Conservation (phyloP, 2,329 filamentous ascomycete species). For the Amauroascus niger region DNA sequence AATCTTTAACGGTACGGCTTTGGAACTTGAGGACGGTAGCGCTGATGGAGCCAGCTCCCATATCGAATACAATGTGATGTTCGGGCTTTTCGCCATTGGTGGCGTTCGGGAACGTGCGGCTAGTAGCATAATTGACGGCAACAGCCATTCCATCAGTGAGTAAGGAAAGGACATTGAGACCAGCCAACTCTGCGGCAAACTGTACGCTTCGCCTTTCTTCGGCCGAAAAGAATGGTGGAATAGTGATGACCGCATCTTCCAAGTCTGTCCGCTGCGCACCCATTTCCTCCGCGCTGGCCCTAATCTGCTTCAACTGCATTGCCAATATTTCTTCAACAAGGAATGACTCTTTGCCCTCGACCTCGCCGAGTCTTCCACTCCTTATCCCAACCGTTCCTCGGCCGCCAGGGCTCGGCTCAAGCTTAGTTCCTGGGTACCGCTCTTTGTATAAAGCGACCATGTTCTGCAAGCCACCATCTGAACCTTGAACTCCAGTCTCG, state of each 20-base stretch:
- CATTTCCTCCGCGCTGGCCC: slow-evolving; percentile 73
- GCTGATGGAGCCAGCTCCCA: slow-evolving; percentile 91
- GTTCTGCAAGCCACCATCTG: slow-evolving; percentile 31
- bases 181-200: slow-evolving; percentile 76
- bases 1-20: slow-evolving; percentile 76
- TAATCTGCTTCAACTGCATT: slow-evolving; percentile 90
- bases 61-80: slow-evolving; percentile 88
- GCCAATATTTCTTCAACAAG: slow-evolving; percentile 87
- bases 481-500: slow-evolving; percentile 39
- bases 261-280: slow-evolving; percentile 66
- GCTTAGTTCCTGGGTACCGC: slow-evolving; percentile 67
- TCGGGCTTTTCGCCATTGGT: slow-evolving; percentile 78
- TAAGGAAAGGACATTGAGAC: slow-evolving; percentile 72
- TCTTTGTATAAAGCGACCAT: slow-evolving; percentile 60
- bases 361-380: slow-evolving; percentile 57
- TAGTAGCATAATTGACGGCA: slow-evolving; percentile 89
- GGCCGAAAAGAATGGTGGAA: slow-evolving; percentile 79
- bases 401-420: slow-evolving; percentile 44
- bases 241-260: slow-evolving; percentile 75
- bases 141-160: slow-evolving; percentile 87
- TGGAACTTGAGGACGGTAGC: slow-evolving; percentile 87
- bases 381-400: slow-evolving; percentile 71
- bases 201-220: slow-evolving; percentile 83
- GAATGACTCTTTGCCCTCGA: slow-evolving; percentile 53
- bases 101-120: slow-evolving; percentile 75